Evolutionary conservation across 352 stramenopile genomes (phyloP).

Genomic region (Salisapilia sapeloensis): DNA sequence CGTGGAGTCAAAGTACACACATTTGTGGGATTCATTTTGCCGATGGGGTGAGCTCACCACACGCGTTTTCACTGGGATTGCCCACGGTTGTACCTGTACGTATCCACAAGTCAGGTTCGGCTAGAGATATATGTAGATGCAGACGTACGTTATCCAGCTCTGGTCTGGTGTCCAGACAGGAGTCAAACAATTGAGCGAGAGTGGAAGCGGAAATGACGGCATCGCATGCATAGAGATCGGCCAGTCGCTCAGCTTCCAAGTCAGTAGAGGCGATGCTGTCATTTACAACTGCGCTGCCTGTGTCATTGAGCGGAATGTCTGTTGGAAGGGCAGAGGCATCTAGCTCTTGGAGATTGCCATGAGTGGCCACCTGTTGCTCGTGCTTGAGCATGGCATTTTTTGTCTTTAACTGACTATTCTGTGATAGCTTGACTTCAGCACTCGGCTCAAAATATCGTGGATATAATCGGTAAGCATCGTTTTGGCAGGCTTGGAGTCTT

Average conservation of each 20-base stretch:
- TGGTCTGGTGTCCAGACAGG: background rate
- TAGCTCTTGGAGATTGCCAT: constrained; percentile 7
- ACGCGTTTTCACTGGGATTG: no score
- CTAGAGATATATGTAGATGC: no score
- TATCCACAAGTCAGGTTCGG: no score
- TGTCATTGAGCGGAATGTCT: no score
- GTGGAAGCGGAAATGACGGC: constrained; percentile 50
- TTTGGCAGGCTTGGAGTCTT: constrained; percentile 20
- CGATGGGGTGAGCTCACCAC: no score
- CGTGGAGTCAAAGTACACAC: no score
- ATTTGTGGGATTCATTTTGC: no score
- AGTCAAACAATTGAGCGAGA: constrained; percentile 52
- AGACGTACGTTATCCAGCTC: constrained; percentile 6
- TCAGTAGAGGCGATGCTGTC: constrained; percentile 34
- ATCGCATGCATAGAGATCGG: constrained; percentile 54
- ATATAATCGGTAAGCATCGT: constrained; percentile 52
- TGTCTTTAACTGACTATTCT: constrained; percentile 1
- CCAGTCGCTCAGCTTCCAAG: constrained; percentile 24
- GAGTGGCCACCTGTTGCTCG: constrained; percentile 15
- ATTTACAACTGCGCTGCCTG: no score
- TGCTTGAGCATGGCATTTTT: constrained; percentile 14
- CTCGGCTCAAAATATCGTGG: constrained; percentile 32
- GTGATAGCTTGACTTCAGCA: constrained; percentile 11
- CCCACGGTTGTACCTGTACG: no score
- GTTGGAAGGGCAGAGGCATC: no score